Percentiles rank a stretch among this genome's conserved stretches.
Evolutionary conservation across 768 basidiomycete genomes (phyloP).

Genomic region (Termitomyces titanicus): DNA sequence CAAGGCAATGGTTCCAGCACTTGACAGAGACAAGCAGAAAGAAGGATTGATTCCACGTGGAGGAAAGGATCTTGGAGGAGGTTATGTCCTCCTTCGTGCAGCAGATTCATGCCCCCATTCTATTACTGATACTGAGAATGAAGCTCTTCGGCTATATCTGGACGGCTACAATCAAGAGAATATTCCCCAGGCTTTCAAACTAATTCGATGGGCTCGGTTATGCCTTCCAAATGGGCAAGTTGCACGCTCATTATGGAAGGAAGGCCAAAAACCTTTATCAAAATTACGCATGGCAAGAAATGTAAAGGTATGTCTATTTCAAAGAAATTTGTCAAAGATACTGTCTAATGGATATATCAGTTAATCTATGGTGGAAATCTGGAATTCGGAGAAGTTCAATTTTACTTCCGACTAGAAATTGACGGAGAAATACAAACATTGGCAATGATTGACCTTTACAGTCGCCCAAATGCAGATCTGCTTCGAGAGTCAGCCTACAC

Average conservation of each 20-base stretch:
- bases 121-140: not conserved
- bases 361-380: not conserved
- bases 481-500: not conserved
- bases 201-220: not conserved
- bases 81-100: constrained; percentile 17
- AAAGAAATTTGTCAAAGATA: not conserved
- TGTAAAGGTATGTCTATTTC: not conserved
- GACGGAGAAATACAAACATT: not conserved
- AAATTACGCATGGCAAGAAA: too few species aligned
- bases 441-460: not conserved
- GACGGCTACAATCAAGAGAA: not conserved
- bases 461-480: not conserved
- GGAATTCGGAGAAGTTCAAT: not conserved
- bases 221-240: too few species aligned
- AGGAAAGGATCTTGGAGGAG: constrained; percentile 14
- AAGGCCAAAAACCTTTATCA: too few species aligned
- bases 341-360: not conserved
- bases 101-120: constrained; percentile 11
- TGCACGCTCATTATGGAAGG: too few species aligned
- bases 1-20: constrained; percentile 17
- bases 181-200: not conserved
- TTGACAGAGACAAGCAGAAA: constrained; percentile 9
- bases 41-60: too few species aligned
- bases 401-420: not conserved
- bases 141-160: too few species aligned